phyloP scores from a whole-genome alignment of 2,329 filamentous ascomycete species.

The Trichoderma brevicompactum region DNA sequence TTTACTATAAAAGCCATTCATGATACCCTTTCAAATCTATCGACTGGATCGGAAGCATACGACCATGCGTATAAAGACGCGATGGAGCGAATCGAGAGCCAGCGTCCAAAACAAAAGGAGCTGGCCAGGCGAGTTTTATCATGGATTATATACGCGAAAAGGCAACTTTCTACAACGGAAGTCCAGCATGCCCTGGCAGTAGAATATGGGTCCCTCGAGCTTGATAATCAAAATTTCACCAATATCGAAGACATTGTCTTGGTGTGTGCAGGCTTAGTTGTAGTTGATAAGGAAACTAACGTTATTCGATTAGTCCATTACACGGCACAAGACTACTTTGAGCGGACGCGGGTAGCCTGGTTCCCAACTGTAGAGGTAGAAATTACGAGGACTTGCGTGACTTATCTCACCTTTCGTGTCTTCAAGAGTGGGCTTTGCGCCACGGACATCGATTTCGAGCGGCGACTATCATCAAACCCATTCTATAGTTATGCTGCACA shows the following conservation, averaged over 20 bases:
- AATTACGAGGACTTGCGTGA: background rate
- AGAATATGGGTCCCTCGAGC: background rate
- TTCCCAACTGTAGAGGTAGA: background rate
- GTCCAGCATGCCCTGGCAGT: background rate
- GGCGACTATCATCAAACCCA: background rate
- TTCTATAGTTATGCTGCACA: background rate
- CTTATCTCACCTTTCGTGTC: background rate
- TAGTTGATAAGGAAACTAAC: background rate
- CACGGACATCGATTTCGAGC: background rate
- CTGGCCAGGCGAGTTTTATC: background rate
- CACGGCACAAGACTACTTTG: background rate
- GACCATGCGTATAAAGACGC: background rate
- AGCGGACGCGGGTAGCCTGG: background rate
- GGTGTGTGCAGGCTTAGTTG: background rate
- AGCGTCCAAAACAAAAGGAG: background rate
- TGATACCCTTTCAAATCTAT: background rate
- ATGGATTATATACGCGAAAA: background rate
- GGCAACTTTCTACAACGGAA: background rate
- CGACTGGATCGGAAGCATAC: background rate
- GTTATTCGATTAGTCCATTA: background rate
- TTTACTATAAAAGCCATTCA: background rate
- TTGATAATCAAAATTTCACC: background rate
- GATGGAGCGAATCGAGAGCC: background rate
- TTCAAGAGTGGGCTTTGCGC: background rate
- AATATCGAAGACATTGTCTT: background rate